Evolutionary conservation across 768 basidiomycete genomes (phyloP), one percentile per base, ranked within the genome.

Genomic region (Tricholoma sp.): DNA sequence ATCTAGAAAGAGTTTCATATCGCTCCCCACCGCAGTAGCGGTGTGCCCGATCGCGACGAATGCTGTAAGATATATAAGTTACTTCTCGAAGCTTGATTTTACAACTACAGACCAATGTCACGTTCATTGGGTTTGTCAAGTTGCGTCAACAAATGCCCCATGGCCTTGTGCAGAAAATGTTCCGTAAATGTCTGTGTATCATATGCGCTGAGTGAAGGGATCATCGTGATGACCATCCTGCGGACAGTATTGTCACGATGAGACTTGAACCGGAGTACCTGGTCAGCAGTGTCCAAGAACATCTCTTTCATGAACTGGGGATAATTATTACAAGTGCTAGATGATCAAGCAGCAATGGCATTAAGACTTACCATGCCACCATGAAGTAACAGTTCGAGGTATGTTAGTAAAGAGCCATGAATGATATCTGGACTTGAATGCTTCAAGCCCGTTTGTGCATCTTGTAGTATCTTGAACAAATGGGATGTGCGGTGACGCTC

Each of bases 41-140:
- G 96, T 91, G 65, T 97, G 93, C 0, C 97, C 97, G 60, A 99
- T 94, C 2, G 97, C 95, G 63, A 94, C 87, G 69, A 98, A 98
- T 2, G 95, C 95, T 94, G 39, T 10, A 47, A 50, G 9, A 49
- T 49, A 29, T 58, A 62, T 61, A 61, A 65, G 64, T 47, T 18
- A 50, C 29, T 46, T 16, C 24, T 16, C 45, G 0, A 3, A 24
- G 24, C 6, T 43, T 54, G 18, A 52, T 51, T 24, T 59, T 32
- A 16, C 16, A 11, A n/a, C 46, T 16, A 66, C 80, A 54, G 65
- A 94, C 94, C 91, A 62, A 91, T 90, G 31, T 89, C 86, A 35
- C 95, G 82, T 64, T 99, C 97, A 51, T 82, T 82, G 0, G 91
- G 88, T 72, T 94, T 97, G 65, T 91, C 88, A 4, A 99, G 79